Base-by-base conservation (phyloP, 352 stramenopile genomes). In the Saprolegnia parasitica region DNA sequence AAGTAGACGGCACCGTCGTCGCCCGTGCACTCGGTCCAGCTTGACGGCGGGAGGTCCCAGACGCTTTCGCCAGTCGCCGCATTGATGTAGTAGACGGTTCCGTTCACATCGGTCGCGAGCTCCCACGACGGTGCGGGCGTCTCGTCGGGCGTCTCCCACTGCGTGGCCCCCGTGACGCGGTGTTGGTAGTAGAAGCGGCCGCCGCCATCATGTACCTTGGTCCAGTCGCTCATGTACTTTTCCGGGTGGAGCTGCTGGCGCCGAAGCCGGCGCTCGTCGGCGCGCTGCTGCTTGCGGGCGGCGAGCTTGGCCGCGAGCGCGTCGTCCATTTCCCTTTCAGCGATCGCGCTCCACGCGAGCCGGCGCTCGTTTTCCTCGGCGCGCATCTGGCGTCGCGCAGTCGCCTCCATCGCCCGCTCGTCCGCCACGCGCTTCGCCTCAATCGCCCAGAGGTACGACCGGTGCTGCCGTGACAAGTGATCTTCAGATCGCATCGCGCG, bases 61-160 rank as follows among this genome's bases (percentile, higher is more conserved):
- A 20, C 46, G 29, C 24, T 55, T 55, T 29, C 47, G 16, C 81
- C 84, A 0, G 84, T 89, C 54, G 77, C 5, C 10, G 68, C 76
- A 74, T 89, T 91, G 73, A 80, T 88, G 50, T 91, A 93, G 78
- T 91, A 93, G 49, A 90, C 71, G 67, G 86, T 90, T 40, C 82
- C 84, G 63, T 77, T 55, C 23, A 84, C 79, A 47, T 93, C 86
- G 8, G 77, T 68, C 49, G 82, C 78, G 32, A 89, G 75, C 39
- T 86, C 70, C 86, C 84, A 92, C 63, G 81, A 20, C 20, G 32
- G 8, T 0, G 29, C 16, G 10, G 20, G 24, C 15, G 26, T 23
- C 45, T 56, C n/a, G 15, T 74, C 75, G 26, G 84, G 84, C 8
- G 79, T 78, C 5, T 79, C 74, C 84, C 84, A 91, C n/a, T 79